Percentiles rank a stretch among this genome's conserved stretches.
These are phyloP conservation scores for Colletotrichum costaricense DNA, from an alignment of 2,329 filamentous ascomycete genomes.

Conservation along the genomic window DNA sequence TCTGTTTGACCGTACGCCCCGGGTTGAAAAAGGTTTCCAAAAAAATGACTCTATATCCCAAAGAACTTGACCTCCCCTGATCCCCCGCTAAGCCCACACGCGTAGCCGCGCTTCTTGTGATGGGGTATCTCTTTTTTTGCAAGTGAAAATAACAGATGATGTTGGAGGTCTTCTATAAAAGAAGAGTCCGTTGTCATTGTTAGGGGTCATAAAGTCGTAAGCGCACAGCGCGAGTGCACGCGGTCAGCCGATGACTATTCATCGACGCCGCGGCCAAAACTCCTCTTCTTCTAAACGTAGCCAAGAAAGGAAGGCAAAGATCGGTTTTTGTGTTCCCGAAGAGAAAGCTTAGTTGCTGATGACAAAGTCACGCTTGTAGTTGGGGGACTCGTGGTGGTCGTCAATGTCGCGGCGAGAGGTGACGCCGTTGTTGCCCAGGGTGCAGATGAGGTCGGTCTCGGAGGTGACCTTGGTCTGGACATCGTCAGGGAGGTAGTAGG, in stretches of 20 bases:
- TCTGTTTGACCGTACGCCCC: background rate
- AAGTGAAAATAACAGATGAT: conserved; percentile 2
- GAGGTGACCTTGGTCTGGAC: conserved; percentile 65
- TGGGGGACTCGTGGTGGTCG: conserved; percentile 28
- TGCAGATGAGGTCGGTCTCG: conserved; percentile 62
- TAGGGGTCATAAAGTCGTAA: conserved; percentile 30
- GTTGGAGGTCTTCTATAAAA: background rate
- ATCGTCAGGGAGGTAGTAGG: conserved; percentile 65
- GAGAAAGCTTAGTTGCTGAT: conserved; percentile 42
- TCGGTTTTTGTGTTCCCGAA: background rate
- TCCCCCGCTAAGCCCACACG: background rate
- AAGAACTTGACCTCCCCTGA: background rate
- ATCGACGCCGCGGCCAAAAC: background rate
- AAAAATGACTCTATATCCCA: conserved; percentile 17
- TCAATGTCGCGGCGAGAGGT: conserved; percentile 35
- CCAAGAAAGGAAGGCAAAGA: background rate
- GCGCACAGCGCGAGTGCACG: conserved; percentile 26
- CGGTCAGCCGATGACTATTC: background rate
- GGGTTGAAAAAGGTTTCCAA: background rate
- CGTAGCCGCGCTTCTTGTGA: conserved; percentile 9
- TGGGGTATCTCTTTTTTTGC: conserved; percentile 28
- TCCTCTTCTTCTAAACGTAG: background rate
- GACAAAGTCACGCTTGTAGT: conserved; percentile 47
- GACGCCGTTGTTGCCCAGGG: conserved; percentile 53
- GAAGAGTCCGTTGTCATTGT: conserved; percentile 4